These are phyloP conservation scores for Mucor ambiguus DNA, from an alignment of 371 early-diverging fungal genomes.

Conservation along the genomic window DNA sequence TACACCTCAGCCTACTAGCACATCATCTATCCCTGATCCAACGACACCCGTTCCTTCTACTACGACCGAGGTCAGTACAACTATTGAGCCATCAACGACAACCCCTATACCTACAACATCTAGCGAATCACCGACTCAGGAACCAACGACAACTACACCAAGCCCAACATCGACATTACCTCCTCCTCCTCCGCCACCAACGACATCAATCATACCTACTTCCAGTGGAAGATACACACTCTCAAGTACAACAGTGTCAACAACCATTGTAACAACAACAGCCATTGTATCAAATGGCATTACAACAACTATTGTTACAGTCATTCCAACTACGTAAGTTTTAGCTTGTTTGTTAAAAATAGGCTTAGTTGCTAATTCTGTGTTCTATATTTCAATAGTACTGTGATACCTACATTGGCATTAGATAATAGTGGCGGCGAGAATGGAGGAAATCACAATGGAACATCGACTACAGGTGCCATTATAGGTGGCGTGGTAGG, in stretches of 20 bases:
- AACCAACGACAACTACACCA: slow-evolving; percentile 5
- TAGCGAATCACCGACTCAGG: neutral
- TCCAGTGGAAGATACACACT: slow-evolving; percentile 11
- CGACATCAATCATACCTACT: slow-evolving; percentile 4
- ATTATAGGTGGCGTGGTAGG: slow-evolving; percentile 38
- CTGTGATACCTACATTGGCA: slow-evolving; percentile 34
- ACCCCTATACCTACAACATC: neutral
- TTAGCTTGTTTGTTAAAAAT: neutral
- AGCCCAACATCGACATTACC: neutral
- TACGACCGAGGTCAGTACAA: slow-evolving; percentile 4
- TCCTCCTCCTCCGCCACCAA: slow-evolving; percentile 10
- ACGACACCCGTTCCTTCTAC: slow-evolving; percentile 3
- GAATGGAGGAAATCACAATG: neutral
- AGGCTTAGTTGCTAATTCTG: neutral
- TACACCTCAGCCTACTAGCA: neutral
- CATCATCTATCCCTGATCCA: neutral
- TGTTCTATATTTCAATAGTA: slow-evolving; percentile 16
- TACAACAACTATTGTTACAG: slow-evolving; percentile 30
- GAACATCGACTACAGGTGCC: slow-evolving; percentile 10
- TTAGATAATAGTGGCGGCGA: slow-evolving; percentile 9
- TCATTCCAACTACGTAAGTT: slow-evolving; percentile 40
- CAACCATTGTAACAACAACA: slow-evolving; percentile 25
- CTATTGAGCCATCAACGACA: neutral
- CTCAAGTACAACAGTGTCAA: slow-evolving; percentile 25
- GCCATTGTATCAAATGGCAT: slow-evolving; percentile 29